A percentile compares a stretch with the other conserved stretches of the same genome.
Conservation (phyloP, 495 filamentous ascomycete genomes). For the Tetracladium marchalianum region DNA sequence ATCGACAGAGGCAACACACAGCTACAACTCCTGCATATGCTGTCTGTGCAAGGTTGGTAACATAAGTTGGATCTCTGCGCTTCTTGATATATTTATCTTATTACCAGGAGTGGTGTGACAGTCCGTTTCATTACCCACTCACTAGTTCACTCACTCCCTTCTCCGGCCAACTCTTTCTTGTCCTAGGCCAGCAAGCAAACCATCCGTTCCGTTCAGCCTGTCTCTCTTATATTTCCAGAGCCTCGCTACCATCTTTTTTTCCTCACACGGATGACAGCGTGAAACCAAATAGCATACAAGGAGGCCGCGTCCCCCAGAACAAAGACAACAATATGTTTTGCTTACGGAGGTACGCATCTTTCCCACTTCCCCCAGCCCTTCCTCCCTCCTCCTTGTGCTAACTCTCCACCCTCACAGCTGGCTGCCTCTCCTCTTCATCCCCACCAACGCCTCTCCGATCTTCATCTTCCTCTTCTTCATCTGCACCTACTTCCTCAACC, state of each 20-base stretch:
- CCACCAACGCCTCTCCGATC: conserved; percentile 68
- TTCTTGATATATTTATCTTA: too few species aligned
- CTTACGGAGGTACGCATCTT: conserved; percentile 55
- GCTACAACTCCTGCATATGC: too few species aligned
- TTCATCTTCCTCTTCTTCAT: conserved; percentile 88
- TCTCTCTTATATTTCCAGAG: neutral
- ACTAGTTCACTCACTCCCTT: too few species aligned
- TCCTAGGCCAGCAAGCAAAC: neutral
- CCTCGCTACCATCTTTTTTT: neutral
- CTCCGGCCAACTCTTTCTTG: too few species aligned
- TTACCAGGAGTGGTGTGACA: too few species aligned
- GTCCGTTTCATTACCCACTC: too few species aligned
- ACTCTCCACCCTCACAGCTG: conserved; percentile 37
- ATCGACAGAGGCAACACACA: too few species aligned
- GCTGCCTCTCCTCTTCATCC: conserved; percentile 65
- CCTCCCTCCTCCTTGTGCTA: conserved; percentile 1
- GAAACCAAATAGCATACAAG: neutral
- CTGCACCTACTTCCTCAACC: conserved; percentile 81
- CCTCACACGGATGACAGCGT: conserved; percentile 6
- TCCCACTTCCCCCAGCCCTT: neutral
- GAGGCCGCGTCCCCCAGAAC: conserved; percentile 1
- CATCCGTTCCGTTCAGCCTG: neutral
- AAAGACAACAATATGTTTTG: conserved; percentile 56
- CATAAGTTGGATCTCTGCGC: too few species aligned
- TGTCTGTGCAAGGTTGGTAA: too few species aligned